A percentile compares a stretch with the other conserved stretches of the same genome.
phyloP scores from a whole-genome alignment of 257 asterid genomes.

The Oldenlandia corymbosa region DNA sequence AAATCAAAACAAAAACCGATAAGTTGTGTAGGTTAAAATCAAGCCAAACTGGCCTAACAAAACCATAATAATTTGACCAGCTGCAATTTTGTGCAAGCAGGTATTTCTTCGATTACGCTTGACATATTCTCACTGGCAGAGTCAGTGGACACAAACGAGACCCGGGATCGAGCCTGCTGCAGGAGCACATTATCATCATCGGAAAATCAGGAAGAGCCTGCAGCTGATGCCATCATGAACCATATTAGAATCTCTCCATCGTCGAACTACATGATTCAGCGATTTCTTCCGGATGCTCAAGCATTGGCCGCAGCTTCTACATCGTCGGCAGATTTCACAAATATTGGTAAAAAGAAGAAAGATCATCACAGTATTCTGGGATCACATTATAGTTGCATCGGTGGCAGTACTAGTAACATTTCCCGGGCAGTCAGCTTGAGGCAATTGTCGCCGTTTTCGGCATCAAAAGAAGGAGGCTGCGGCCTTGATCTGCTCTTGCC shows the following conservation, averaged over 20 bases:
- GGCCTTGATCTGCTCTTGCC: slow-evolving; percentile 53
- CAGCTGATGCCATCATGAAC: not conserved
- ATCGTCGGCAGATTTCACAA: slow-evolving; percentile 5
- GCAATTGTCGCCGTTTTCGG: slow-evolving; percentile 28
- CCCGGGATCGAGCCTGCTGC: slow-evolving; percentile 14
- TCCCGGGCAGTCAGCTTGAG: slow-evolving; percentile 33
- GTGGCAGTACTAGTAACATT: slow-evolving; percentile 6
- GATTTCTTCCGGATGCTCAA: slow-evolving; percentile 76
- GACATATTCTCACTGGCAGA: slow-evolving; percentile 66
- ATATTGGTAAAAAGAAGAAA: slow-evolving; percentile 23
- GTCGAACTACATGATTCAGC: slow-evolving; percentile 55
- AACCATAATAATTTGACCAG: too few species aligned
- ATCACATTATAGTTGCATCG: not conserved
- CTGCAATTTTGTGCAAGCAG: too few species aligned
- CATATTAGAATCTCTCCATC: slow-evolving; percentile 13
- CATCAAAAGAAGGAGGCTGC: slow-evolving; percentile 41
- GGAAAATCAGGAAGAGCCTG: not conserved
- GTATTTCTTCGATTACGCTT: slow-evolving; percentile 36
- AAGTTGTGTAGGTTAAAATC: too few species aligned
- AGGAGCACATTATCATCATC: not conserved
- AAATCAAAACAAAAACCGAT: too few species aligned
- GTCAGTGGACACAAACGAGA: slow-evolving; percentile 24
- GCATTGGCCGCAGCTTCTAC: slow-evolving; percentile 72
- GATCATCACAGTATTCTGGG: not conserved
- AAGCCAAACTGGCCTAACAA: too few species aligned